These are phyloP conservation scores for Mallotus japonicus DNA, from an alignment of 441 rosid genomes.

Conservation along the genomic window DNA sequence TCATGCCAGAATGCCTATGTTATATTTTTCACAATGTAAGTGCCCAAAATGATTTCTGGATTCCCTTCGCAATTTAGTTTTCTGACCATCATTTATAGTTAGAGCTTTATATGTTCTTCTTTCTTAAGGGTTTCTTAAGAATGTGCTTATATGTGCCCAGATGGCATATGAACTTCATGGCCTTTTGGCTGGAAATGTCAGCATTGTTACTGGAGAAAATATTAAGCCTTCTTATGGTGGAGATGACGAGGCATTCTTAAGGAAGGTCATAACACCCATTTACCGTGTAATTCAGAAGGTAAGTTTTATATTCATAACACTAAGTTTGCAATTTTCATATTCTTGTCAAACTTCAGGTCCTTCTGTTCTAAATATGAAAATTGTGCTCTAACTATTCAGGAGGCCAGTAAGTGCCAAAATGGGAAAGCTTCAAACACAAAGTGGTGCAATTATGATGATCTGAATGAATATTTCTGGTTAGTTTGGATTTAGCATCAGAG, in stretches of 20 bases:
- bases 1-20: slow-evolving; percentile 97
- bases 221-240: slow-evolving; percentile 99
- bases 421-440: slow-evolving; percentile 85
- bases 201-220: slow-evolving; percentile 98
- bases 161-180: slow-evolving; percentile 99
- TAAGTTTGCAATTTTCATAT: slow-evolving; percentile 11
- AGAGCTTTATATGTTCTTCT: background rate
- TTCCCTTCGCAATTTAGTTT: background rate
- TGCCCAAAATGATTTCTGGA: slow-evolving; percentile 10
- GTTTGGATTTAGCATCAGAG: slow-evolving; percentile 32
- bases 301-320: slow-evolving; percentile 18
- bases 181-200: slow-evolving; percentile 89
- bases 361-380: slow-evolving; percentile 28
- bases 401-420: slow-evolving; percentile 72
- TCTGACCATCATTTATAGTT: background rate
- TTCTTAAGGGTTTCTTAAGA: background rate
- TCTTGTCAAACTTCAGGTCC: slow-evolving; percentile 18
- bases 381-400: slow-evolving; percentile 47
- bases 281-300: slow-evolving; percentile 88
- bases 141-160: slow-evolving; percentile 39
- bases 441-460: slow-evolving; percentile 99
- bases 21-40: slow-evolving; percentile 96
- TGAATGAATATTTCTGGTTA: slow-evolving; percentile 97
- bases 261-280: slow-evolving; percentile 91
- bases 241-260: slow-evolving; percentile 92